A percentile compares a stretch with the other conserved stretches of the same genome.
These are phyloP conservation scores for Arctium minus DNA, from an alignment of 129 eudicot genomes.

Conservation along the genomic window DNA sequence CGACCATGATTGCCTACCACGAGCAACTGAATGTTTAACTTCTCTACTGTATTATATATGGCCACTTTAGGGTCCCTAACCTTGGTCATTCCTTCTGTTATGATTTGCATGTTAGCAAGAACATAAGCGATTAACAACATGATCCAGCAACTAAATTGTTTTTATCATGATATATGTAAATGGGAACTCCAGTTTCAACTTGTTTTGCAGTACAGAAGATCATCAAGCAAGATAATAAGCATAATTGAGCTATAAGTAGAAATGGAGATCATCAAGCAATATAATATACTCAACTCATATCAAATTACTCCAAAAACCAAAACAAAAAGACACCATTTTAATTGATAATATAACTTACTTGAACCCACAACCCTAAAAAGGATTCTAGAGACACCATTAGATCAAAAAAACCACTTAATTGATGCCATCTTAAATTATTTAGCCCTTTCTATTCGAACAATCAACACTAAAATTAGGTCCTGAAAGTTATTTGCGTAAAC, in stretches of 20 bases:
- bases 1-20: conserved; percentile 36
- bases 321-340: conserved; percentile 9
- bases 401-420: background rate
- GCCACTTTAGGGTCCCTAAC: conserved; percentile 37
- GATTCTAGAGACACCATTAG: background rate
- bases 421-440: background rate
- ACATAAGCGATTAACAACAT: background rate
- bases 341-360: background rate
- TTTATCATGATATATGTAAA: background rate
- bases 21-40: conserved; percentile 31
- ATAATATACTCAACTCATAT: background rate
- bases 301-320: background rate
- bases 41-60: conserved; percentile 34
- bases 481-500: background rate
- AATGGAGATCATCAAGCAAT: background rate
- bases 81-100: conserved; percentile 32
- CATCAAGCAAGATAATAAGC: background rate
- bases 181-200: background rate
- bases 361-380: background rate
- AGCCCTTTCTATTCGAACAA: conserved; percentile 15
- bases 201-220: background rate
- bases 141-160: background rate
- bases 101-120: conserved; percentile 13
- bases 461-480: conserved; percentile 1
- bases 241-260: background rate